A percentile compares a stretch with the other conserved stretches of the same genome.
Conservation (phyloP, 306 rosid species). For the Casuarina equisetifolia region DNA sequence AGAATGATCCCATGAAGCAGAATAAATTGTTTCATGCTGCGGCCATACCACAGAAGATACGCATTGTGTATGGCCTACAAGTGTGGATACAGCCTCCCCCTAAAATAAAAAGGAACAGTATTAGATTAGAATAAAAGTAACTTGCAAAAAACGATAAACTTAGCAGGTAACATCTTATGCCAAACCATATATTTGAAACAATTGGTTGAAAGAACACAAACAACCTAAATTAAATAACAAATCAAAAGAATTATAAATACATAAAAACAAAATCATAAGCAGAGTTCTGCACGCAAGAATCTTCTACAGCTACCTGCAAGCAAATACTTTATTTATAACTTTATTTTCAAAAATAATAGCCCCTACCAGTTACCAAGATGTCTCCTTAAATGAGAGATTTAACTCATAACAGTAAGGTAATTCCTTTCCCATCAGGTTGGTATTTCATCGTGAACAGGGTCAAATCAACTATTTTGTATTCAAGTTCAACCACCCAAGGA, state of each 20-base stretch:
- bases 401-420: neutral
- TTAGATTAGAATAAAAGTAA: constrained; percentile 2
- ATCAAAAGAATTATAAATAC: neutral
- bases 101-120: constrained; percentile 24
- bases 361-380: neutral
- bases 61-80: constrained; percentile 86
- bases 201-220: neutral
- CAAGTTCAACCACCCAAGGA: neutral
- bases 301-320: neutral
- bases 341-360: neutral
- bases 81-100: constrained; percentile 76
- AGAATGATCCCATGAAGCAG: constrained; percentile 96
- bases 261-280: neutral
- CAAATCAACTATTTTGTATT: neutral
- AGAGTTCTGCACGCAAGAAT: neutral
- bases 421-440: neutral
- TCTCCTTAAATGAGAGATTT: neutral
- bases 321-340: neutral
- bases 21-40: constrained; percentile 62
- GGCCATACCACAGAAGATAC: constrained; percentile 89
- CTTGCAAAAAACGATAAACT: neutral
- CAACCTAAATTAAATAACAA: neutral
- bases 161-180: neutral
- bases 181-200: neutral
- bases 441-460: neutral